Conservation (phyloP, 441 rosid species). For the Viola pubescens region DNA sequence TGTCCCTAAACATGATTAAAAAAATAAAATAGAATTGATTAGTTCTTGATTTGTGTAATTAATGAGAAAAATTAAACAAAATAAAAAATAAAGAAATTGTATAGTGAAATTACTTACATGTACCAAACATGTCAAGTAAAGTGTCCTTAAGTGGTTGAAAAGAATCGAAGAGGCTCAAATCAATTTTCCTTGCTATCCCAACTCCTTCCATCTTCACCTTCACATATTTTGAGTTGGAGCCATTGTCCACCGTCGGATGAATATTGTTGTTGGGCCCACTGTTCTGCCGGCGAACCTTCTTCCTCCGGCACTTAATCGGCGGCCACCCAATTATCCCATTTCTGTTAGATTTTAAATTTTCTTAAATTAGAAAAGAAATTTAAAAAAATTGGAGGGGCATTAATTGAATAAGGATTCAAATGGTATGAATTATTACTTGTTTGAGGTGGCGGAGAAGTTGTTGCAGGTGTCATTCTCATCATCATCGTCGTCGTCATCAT, state of each 20-base stretch:
- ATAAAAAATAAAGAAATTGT: not conserved
- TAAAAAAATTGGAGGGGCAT: not conserved
- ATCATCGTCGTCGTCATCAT: conserved; percentile 21
- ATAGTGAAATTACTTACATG: conserved; percentile 16
- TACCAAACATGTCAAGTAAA: conserved; percentile 48
- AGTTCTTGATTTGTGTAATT: not conserved
- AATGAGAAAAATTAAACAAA: not conserved
- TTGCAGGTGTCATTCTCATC: conserved; percentile 7
- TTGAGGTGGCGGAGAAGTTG: conserved; percentile 16
- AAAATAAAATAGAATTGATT: not conserved
- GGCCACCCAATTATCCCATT: conserved; percentile 50
- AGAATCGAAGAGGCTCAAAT: conserved; percentile 36
- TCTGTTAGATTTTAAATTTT: conserved; percentile 23
- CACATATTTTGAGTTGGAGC: conserved; percentile 42
- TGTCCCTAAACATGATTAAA: conserved; percentile 13
- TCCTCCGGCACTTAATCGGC: conserved; percentile 34
- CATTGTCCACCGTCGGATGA: conserved; percentile 16
- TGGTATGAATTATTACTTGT: conserved; percentile 16
- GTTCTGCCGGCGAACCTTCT: conserved; percentile 18
- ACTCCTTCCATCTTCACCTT: conserved; percentile 75
- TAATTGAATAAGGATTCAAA: not conserved
- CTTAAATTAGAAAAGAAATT: not conserved
- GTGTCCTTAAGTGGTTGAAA: conserved; percentile 35
- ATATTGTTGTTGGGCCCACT: not conserved
- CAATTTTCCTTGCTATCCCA: conserved; percentile 56